phyloP scores from a whole-genome alignment of 1,284 basidiomycete genomes.

The Volvariella volvacea region DNA sequence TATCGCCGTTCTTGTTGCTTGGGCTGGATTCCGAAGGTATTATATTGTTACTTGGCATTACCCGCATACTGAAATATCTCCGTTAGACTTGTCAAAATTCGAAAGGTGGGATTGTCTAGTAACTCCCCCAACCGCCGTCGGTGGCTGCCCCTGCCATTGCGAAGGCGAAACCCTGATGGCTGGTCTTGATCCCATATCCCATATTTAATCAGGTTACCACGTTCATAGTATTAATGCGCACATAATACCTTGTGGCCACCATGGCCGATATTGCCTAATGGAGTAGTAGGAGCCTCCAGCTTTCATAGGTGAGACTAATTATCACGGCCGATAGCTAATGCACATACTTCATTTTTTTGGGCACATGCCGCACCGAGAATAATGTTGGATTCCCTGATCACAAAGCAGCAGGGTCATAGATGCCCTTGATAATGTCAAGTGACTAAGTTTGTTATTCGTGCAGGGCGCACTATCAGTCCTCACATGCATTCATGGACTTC shows the following conservation, averaged over 20 bases:
- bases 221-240: neutral
- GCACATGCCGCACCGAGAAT: no score
- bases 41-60: constrained; percentile 10
- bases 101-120: constrained; percentile 50
- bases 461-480: no score
- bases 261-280: no score
- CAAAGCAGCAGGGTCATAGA: no score
- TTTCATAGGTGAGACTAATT: neutral
- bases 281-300: no score
- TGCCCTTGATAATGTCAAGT: no score
- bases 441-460: no score
- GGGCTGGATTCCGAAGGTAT: constrained; percentile 59
- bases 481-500: no score
- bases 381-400: no score
- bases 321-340: neutral
- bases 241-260: neutral
- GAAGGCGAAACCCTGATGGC: constrained; percentile 42
- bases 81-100: constrained; percentile 35
- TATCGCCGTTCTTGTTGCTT: constrained; percentile 50
- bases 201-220: neutral
- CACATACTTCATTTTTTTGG: no score
- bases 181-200: constrained; percentile 33
- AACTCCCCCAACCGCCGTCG: constrained; percentile 23
- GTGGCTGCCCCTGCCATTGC: constrained; percentile 54
- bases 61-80: constrained; percentile 5